Evolutionary conservation across 495 filamentous ascomycete genomes (phyloP).

Genomic region (Annulohypoxylon bovei): DNA sequence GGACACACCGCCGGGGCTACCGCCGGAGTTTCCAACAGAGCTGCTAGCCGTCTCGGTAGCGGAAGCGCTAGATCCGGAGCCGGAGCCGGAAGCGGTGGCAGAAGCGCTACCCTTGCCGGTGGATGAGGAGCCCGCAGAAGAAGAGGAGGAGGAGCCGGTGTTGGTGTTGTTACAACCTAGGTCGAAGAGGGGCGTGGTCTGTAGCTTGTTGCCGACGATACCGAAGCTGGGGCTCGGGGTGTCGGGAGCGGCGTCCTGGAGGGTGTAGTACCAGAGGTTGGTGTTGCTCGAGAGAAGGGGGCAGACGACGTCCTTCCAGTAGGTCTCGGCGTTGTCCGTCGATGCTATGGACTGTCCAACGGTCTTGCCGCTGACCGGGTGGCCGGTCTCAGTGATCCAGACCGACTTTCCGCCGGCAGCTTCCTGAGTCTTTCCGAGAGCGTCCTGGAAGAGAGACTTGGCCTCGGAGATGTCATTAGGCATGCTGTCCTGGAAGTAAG

Average conservation of each 20-base stretch:
- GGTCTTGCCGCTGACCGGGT: constrained; percentile 74
- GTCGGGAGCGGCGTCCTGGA: constrained; percentile 69
- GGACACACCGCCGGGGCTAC: constrained; percentile 32
- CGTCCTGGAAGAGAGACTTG: constrained; percentile 69
- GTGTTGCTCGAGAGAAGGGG: constrained; percentile 64
- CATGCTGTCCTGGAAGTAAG: constrained; percentile 77
- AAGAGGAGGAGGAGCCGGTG: constrained; percentile 29
- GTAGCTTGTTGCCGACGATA: constrained; percentile 53
- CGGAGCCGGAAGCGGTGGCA: constrained; percentile 9
- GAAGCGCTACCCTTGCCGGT: constrained; percentile 21
- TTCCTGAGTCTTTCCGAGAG: constrained; percentile 65
- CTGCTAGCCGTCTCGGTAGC: constrained; percentile 12
- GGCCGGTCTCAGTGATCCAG: constrained; percentile 93
- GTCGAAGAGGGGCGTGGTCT: constrained; percentile 69
- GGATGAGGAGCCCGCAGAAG: constrained; percentile 21
- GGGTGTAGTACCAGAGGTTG: constrained; percentile 82
- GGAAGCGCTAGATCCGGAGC: constrained; percentile 26
- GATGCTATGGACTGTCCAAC: constrained; percentile 70
- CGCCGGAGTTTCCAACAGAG: constrained; percentile 32
- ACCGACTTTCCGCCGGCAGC: constrained; percentile 73
- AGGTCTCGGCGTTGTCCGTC: constrained; percentile 75
- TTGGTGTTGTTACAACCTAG: constrained; percentile 60
- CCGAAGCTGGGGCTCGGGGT: constrained; percentile 78
- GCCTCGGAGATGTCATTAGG: constrained; percentile 70
- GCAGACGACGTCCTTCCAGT: constrained; percentile 85